Conservation (phyloP, 2,329 filamentous ascomycete genomes). For the Esteya vermicola region DNA sequence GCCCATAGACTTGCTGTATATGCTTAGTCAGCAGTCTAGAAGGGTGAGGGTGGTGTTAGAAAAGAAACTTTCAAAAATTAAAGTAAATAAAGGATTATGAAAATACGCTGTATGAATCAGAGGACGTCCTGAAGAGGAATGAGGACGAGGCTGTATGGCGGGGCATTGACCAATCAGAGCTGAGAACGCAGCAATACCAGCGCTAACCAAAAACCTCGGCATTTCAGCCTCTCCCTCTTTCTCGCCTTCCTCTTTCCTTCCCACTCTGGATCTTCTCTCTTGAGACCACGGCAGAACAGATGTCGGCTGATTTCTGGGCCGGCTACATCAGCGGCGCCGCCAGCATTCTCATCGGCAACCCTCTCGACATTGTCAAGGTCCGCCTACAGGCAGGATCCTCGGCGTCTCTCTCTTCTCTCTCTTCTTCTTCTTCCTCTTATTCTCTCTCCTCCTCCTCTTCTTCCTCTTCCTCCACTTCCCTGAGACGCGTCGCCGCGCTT, state of each 20-base stretch:
- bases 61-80: too few relatives aligned
- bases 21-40: too few relatives aligned
- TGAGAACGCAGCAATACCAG: too few relatives aligned
- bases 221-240: background rate
- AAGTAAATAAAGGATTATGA: too few relatives aligned
- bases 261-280: too few relatives aligned
- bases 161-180: background rate
- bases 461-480: background rate
- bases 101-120: too few relatives aligned
- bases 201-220: conserved; percentile 1
- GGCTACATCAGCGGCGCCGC: conserved; percentile 78
- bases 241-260: background rate
- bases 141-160: background rate
- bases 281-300: conserved; percentile 19
- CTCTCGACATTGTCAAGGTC: conserved; percentile 56
- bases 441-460: background rate
- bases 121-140: background rate
- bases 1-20: too few relatives aligned
- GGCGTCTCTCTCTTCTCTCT: conserved; percentile 49
- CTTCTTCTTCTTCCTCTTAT: background rate
- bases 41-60: too few relatives aligned
- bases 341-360: conserved; percentile 81
- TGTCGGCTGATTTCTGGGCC: conserved; percentile 89
- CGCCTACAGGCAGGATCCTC: conserved; percentile 67
- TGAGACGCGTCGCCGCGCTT: conserved; percentile 15